A percentile compares a stretch with the other conserved stretches of the same genome.
These are phyloP conservation scores for Boechera divaricarpa DNA, from an alignment of 345 rosid species.

Conservation along the genomic window DNA sequence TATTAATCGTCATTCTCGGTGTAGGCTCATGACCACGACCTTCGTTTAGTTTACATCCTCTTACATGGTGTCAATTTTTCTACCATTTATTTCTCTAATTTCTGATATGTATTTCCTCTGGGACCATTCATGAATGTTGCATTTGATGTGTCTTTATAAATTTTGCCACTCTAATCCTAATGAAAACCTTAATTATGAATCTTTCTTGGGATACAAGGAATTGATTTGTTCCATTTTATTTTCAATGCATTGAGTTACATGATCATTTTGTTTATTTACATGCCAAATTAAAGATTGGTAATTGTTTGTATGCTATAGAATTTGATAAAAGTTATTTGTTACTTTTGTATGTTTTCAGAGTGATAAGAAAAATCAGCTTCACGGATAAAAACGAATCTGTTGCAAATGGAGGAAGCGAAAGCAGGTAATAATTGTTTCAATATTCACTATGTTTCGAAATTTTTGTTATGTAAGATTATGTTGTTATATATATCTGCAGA, in stretches of 20 bases:
- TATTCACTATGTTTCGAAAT: background rate
- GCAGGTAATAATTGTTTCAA: slow-evolving; percentile 49
- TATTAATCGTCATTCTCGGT: slow-evolving; percentile 9
- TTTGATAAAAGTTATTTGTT: background rate
- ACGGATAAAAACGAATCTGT: slow-evolving; percentile 21
- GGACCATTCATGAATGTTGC: background rate
- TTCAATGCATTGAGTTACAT: too few relatives aligned
- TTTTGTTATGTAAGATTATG: background rate
- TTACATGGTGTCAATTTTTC: background rate
- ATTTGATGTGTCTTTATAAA: background rate
- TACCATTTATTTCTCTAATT: background rate
- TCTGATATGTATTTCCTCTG: background rate
- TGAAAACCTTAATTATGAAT: background rate
- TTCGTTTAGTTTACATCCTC: slow-evolving; percentile 27
- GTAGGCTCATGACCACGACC: slow-evolving; percentile 28
- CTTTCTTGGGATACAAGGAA: slow-evolving; percentile 8
- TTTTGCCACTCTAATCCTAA: background rate
- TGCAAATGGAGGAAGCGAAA: slow-evolving; percentile 48
- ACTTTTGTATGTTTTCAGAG: background rate
- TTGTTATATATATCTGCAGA: slow-evolving; percentile 44
- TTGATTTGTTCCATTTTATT: too few relatives aligned
- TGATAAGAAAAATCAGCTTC: background rate
- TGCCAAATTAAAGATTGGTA: slow-evolving; percentile 1
- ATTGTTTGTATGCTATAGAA: background rate
- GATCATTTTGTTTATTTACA: background rate